These are phyloP conservation scores for Calonectria ilicicola DNA, from an alignment of 2,329 filamentous ascomycete species.

Conservation along the genomic window DNA sequence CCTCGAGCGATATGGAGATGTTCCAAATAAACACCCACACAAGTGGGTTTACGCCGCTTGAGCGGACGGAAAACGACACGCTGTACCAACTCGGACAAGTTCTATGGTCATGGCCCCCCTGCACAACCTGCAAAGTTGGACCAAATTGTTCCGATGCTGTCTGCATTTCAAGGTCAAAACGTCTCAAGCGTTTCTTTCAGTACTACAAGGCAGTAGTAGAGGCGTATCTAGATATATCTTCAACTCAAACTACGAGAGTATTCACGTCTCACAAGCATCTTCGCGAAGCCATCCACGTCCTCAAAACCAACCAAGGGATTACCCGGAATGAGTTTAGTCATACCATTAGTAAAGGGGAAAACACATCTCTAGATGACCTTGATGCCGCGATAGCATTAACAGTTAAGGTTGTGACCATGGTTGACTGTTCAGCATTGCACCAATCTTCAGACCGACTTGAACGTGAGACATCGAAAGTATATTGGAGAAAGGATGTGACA, in stretches of 20 bases:
- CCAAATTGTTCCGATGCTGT: background rate
- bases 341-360: background rate
- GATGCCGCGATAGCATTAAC: background rate
- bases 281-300: background rate
- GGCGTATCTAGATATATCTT: background rate
- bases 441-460: background rate
- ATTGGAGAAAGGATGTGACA: background rate
- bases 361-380: background rate
- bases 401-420: background rate
- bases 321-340: background rate
- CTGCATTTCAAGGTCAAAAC: background rate
- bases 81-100: background rate
- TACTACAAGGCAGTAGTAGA: background rate
- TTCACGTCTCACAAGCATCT: background rate
- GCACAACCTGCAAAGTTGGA: background rate
- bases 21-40: background rate
- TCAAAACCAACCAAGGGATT: background rate
- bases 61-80: background rate
- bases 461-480: background rate
- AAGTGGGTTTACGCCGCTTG: background rate
- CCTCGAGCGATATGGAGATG: no score
- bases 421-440: background rate
- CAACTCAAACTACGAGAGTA: background rate
- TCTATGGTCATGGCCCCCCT: background rate
- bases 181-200: background rate